Evolutionary conservation across 2,329 filamentous ascomycete genomes (phyloP), one percentile per base, ranked within the genome.

Genomic region (Phyllosticta citribraziliensis): DNA sequence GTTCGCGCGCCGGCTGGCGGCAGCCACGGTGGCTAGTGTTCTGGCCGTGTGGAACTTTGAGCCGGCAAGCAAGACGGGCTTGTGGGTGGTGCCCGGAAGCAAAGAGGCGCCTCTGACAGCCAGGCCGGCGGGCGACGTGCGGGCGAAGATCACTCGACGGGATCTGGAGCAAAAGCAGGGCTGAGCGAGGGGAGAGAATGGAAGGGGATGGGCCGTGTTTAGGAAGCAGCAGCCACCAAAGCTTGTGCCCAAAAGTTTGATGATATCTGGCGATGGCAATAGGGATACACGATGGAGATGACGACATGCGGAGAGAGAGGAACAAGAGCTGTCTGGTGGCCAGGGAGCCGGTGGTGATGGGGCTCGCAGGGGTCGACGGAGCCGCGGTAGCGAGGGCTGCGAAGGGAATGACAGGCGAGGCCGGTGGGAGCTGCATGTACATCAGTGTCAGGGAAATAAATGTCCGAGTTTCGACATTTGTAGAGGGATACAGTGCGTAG

Each of bases 11-110:
- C 74, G 76, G 53, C 75, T 80, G 66, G 75, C 78, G 25, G 65
- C 84, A 53, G 70, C 78, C 24, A 79, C 82, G 52, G 75, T 78
- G 1, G 81, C 82, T 19, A 76, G 78, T 1, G 76, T 85, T 24
- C 66, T 85, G 27, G 74, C 76, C 8, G 75, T 82, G 65, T 85
- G 82, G 82, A 79, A 84, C 51, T 77, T 85, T 62, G 72, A 80
- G 59, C 75, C 80, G 0, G 74, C 72, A 0, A 70, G 53, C 30
- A 62, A 63, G 63, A 61, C 57, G 17, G 72, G 71, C 6, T 72
- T 70, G 0, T 84, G 83, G 78, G 73, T 73, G 19, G 73, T 85
- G 52, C 84, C 84, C 0, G 51, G 60, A 64, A 72, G 70, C 51
- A 76, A 77, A 67, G 75, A 68, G 66, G 77, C 75, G 64, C 68